Evolutionary conservation across 352 stramenopile species (phyloP), one percentile per base, ranked within the genome.

Genomic region (Peronosclerospora sorghi): DNA sequence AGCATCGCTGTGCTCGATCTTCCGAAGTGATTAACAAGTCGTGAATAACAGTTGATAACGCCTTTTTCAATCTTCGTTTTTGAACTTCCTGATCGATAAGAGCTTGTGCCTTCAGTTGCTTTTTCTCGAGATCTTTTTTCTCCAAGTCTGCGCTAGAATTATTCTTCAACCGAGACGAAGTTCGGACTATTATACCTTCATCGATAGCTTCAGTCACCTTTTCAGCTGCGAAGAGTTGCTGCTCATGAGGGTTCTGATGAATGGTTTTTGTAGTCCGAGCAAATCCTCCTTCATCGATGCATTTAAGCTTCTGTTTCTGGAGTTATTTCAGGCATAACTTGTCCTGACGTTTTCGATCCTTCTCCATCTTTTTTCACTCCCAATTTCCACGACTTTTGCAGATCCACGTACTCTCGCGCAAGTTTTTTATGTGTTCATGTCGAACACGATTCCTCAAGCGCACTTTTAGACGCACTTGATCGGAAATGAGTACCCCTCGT

Each of bases 341-440:
- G 34, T 89, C 78, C 54, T 87, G 75, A 2, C 76, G 73, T 40
- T 93, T 93, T 13, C 78, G 70, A 41, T 88, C 81, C 44, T 93
- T 93, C 46, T 93, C 81, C 38, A 93, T 66, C 43, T n/a, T 71
- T 84, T 50, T 91, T 93, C 21, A 93, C 76, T 15, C 76, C 73
- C n/a, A 69, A 29, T 41, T 87, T 86, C 81, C 81, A 93, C 13
- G 62, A 45, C 41, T 83, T 86, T 34, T 91, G 86, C 32, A 89
- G 43, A 12, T 89, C 71, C 4, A 90, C 50, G 29, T 88, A 93
- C 19, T 93, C 81, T 13, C 72, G 62, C 5, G 81, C 78, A 5
- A 91, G 59, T 23, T 64, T 71, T 19, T 82, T 81, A 37, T 89
- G 68, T n/a, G n/a, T n/a, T n/a, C n/a, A n/a, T n/a, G n/a, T n/a